Evolutionary conservation across 208 protist genomes (phyloP).

Genomic region (Lotmaria passim): DNA sequence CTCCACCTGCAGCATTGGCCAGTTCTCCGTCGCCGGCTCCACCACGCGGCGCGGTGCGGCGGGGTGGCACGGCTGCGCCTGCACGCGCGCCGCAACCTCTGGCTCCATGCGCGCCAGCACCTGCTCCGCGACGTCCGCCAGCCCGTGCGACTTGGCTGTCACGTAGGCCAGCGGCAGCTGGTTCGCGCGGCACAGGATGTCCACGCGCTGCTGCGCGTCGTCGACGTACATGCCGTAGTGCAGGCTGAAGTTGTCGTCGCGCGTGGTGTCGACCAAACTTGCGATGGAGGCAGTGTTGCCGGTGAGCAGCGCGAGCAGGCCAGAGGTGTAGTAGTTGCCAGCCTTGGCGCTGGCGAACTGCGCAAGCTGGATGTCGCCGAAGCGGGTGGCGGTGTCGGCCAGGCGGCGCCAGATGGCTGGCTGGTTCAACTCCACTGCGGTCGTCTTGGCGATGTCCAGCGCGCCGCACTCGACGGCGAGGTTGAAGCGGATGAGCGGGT

Average conservation of each 20-base stretch:
- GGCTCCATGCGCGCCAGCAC: slow-evolving; percentile 60
- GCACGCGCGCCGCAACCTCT: slow-evolving; percentile 50
- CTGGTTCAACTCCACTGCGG: slow-evolving; percentile 93
- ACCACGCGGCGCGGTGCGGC: slow-evolving; percentile 18
- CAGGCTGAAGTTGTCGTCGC: slow-evolving; percentile 90
- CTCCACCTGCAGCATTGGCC: slow-evolving; percentile 83
- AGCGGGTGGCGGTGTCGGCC: slow-evolving; percentile 90
- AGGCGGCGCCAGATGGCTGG: slow-evolving; percentile 92
- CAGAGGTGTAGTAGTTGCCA: slow-evolving; percentile 92
- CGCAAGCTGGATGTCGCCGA: slow-evolving; percentile 96
- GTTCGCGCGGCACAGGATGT: slow-evolving; percentile 69
- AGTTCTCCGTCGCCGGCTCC: slow-evolving; percentile 65
- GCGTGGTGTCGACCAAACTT: slow-evolving; percentile 92
- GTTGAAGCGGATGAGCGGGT: slow-evolving; percentile 96
- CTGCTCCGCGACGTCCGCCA: slow-evolving; percentile 77
- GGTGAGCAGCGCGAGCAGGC: slow-evolving; percentile 96
- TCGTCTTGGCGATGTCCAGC: slow-evolving; percentile 92
- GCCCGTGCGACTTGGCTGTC: slow-evolving; percentile 72
- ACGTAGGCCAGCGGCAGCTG: slow-evolving; percentile 59
- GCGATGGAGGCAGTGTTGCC: slow-evolving; percentile 95
- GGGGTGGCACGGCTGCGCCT: slow-evolving; percentile 16
- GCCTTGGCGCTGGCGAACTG: slow-evolving; percentile 96
- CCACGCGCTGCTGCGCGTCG: slow-evolving; percentile 86
- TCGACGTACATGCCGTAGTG: slow-evolving; percentile 95
- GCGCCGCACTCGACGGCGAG: slow-evolving; percentile 98